A percentile compares a stretch with the other conserved stretches of the same genome.
phyloP scores from a whole-genome alignment of 78 protist genomes.

The Cavenderia fasciculata region DNA sequence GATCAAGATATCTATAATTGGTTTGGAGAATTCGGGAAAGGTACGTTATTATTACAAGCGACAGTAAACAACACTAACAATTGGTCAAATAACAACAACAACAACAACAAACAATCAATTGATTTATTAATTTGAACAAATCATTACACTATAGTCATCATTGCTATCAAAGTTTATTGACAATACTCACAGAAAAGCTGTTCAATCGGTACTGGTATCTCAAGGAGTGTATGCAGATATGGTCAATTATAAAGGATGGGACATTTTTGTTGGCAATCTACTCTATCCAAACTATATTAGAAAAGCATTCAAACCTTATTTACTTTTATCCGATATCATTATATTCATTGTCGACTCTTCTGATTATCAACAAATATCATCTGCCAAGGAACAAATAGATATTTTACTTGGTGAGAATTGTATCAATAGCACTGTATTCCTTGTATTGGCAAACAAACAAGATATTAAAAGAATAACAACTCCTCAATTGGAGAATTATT shows the following conservation, averaged over 20 bases:
- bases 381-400: constrained; percentile 61
- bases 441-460: constrained; percentile 70
- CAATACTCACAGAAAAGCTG: constrained; percentile 3
- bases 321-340: constrained; percentile 36
- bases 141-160: constrained; percentile 23
- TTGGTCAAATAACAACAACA: not conserved
- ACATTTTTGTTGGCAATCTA: constrained; percentile 45
- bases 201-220: constrained; percentile 39
- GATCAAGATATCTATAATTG: constrained; percentile 49
- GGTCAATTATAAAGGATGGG: constrained; percentile 57
- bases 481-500: constrained; percentile 35
- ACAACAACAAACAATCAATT: not conserved
- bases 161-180: constrained; percentile 51
- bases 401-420: constrained; percentile 19
- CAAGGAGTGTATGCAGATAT: constrained; percentile 44
- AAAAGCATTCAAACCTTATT: constrained; percentile 44
- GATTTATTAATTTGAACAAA: not conserved
- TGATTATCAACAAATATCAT: constrained; percentile 33
- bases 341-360: constrained; percentile 69
- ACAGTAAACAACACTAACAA: not conserved
- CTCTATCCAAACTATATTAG: constrained; percentile 35
- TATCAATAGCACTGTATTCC: constrained; percentile 41
- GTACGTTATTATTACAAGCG: not conserved
- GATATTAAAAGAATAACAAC: constrained; percentile 10
- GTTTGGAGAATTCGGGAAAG: constrained; percentile 67